Evolutionary conservation across 768 basidiomycete species (phyloP).

Genomic region (Tricholomella constricta): DNA sequence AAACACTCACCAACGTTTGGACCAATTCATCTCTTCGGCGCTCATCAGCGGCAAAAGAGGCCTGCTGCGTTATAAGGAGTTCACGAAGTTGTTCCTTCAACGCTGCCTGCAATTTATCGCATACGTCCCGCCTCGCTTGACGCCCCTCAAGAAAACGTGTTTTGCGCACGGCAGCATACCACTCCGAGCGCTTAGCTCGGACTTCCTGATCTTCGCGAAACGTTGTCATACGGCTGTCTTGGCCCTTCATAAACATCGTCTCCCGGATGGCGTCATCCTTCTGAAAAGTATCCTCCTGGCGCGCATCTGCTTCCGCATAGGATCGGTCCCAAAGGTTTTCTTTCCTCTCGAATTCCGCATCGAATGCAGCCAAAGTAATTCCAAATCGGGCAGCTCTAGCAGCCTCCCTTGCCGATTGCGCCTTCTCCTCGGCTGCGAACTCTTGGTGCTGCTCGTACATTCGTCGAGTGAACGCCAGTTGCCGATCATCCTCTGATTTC

Average conservation of each 20-base stretch:
- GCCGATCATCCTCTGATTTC: too few species aligned
- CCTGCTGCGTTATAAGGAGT: background rate
- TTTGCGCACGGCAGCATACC: background rate
- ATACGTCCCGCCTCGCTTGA: background rate
- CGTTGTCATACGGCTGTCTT: background rate
- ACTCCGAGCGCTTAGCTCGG: constrained; percentile 1
- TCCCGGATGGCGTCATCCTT: background rate
- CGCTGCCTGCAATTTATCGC: background rate
- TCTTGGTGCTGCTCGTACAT: background rate
- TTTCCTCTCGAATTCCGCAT: background rate
- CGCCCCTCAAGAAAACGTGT: background rate
- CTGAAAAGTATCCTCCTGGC: background rate
- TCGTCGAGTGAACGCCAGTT: too few species aligned
- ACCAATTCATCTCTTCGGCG: background rate
- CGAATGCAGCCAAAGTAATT: background rate
- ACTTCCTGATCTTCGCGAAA: background rate
- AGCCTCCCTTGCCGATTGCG: background rate
- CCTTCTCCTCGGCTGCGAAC: background rate
- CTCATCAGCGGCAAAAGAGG: constrained; percentile 3
- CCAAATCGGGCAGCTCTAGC: background rate
- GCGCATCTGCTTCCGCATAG: background rate
- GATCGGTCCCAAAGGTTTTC: background rate
- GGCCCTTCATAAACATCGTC: constrained; percentile 2
- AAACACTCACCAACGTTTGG: too few species aligned
- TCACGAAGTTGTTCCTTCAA: constrained; percentile 1